Evolutionary conservation across 768 basidiomycete genomes (phyloP).

Genomic region (Sistotremastrum niveocremeum): DNA sequence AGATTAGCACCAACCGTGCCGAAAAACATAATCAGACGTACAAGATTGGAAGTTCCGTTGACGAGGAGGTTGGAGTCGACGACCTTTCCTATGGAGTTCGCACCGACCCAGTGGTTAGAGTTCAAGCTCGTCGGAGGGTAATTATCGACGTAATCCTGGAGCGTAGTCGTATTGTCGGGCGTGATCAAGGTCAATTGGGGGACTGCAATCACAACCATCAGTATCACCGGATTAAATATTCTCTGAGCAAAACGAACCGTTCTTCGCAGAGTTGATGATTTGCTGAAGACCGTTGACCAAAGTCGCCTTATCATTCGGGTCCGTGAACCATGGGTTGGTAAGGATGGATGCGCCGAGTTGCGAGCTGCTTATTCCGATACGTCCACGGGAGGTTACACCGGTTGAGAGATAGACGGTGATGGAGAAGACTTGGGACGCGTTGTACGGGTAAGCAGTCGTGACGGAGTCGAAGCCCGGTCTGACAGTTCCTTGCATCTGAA

Average conservation of each 20-base stretch:
- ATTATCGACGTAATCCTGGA: slow-evolving; percentile 34
- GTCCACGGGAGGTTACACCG: slow-evolving; percentile 48
- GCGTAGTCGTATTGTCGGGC: slow-evolving; percentile 44
- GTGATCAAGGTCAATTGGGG: slow-evolving; percentile 41
- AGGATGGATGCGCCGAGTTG: slow-evolving; percentile 34
- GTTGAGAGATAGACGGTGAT: slow-evolving; percentile 52
- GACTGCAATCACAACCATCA: slow-evolving; percentile 18
- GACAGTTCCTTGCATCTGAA: slow-evolving; percentile 46
- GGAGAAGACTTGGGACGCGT: slow-evolving; percentile 42
- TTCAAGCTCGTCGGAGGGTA: slow-evolving; percentile 28
- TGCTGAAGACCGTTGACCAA: slow-evolving; percentile 38
- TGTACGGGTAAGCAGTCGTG: slow-evolving; percentile 36
- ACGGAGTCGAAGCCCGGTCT: slow-evolving; percentile 45
- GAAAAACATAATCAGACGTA: slow-evolving; percentile 1
- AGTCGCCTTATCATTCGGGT: slow-evolving; percentile 40
- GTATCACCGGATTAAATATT: not conserved
- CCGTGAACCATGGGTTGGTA: slow-evolving; percentile 43
- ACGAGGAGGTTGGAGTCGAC: slow-evolving; percentile 50
- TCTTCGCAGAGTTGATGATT: slow-evolving; percentile 27
- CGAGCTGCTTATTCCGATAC: slow-evolving; percentile 40
- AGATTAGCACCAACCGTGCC: slow-evolving; percentile 4
- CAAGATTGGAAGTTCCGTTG: slow-evolving; percentile 26
- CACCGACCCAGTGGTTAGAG: slow-evolving; percentile 56
- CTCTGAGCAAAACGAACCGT: slow-evolving; percentile 20
- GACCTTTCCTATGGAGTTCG: slow-evolving; percentile 37